phyloP scores from a whole-genome alignment of 1,139 yeast species.

The Hyphopichia burtonii region DNA sequence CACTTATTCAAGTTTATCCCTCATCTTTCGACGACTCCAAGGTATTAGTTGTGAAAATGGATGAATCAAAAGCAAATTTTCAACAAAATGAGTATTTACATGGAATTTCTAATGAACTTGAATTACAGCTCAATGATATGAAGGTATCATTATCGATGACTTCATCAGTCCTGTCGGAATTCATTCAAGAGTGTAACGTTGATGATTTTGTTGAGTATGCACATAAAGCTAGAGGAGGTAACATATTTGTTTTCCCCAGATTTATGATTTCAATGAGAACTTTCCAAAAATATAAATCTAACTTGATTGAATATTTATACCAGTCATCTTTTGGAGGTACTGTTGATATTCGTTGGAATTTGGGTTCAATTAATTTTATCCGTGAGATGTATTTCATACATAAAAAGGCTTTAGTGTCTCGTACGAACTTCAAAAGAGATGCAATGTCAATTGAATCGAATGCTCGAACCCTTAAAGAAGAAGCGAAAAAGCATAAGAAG shows the following conservation, averaged over 20 bases:
- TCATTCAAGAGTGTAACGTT: conserved; percentile 45
- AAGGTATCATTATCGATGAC: conserved; percentile 63
- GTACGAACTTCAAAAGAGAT: conserved; percentile 27
- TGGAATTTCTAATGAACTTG: conserved; percentile 49
- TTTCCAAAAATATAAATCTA: conserved; percentile 51
- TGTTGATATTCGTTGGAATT: conserved; percentile 89
- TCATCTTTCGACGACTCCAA: conserved; percentile 73
- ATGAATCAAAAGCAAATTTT: conserved; percentile 59
- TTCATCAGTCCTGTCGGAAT: conserved; percentile 43
- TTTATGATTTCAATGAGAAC: conserved; percentile 75
- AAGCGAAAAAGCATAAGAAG: conserved; percentile 1
- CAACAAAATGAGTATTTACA: conserved; percentile 52
- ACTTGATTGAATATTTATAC: conserved; percentile 62
- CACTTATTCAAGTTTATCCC: conserved; percentile 70
- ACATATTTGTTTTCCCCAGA: conserved; percentile 76
- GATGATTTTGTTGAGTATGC: conserved; percentile 58
- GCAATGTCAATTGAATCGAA: conserved; percentile 3
- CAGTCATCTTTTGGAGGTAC: conserved; percentile 80
- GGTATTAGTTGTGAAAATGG: conserved; percentile 64
- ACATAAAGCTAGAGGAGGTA: conserved; percentile 69
- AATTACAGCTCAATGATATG: conserved; percentile 59
- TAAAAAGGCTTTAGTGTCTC: conserved; percentile 37
- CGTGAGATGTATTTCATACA: conserved; percentile 84
- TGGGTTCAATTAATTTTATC: conserved; percentile 88
- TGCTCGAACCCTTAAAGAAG: conserved; percentile 1